Conservation (phyloP, 768 basidiomycete genomes). For the Calvatia gigantea region DNA sequence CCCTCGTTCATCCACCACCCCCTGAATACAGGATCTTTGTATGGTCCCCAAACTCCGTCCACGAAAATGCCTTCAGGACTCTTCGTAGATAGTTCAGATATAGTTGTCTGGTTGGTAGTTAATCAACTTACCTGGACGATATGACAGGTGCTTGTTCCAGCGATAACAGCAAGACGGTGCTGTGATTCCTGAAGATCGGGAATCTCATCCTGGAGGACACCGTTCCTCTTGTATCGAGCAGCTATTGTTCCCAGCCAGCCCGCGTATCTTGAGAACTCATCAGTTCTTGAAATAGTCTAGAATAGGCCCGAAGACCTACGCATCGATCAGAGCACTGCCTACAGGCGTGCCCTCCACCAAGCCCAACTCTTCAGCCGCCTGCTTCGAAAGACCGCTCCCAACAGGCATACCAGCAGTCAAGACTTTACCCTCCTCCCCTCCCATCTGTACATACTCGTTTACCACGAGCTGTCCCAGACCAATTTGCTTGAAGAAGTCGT, state of each 20-base stretch:
- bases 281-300: background rate
- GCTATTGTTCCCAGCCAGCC: conserved; percentile 98
- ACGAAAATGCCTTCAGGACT: conserved; percentile 84
- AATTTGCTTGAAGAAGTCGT: conserved; percentile 81
- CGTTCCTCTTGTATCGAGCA: conserved; percentile 59
- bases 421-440: conserved; percentile 58
- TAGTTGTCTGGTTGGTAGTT: background rate
- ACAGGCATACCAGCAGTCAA: conserved; percentile 85
- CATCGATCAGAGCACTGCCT: conserved; percentile 94
- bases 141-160: conserved; percentile 96
- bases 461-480: conserved; percentile 72
- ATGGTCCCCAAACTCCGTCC: conserved; percentile 90
- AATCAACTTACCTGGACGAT: conserved; percentile 66
- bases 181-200: conserved; percentile 74
- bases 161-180: conserved; percentile 85
- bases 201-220: conserved; percentile 41
- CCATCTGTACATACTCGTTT: conserved; percentile 71
- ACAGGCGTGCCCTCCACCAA: conserved; percentile 84
- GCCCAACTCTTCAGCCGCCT: conserved; percentile 83
- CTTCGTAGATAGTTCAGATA: conserved; percentile 27
- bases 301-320: conserved; percentile 44
- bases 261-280: conserved; percentile 51
- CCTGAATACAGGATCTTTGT: conserved; percentile 86
- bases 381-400: conserved; percentile 73
- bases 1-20: conserved; percentile 99